Evolutionary conservation across 2,329 filamentous ascomycete species (phyloP).

Genomic region (Sordariomycetes sp.): DNA sequence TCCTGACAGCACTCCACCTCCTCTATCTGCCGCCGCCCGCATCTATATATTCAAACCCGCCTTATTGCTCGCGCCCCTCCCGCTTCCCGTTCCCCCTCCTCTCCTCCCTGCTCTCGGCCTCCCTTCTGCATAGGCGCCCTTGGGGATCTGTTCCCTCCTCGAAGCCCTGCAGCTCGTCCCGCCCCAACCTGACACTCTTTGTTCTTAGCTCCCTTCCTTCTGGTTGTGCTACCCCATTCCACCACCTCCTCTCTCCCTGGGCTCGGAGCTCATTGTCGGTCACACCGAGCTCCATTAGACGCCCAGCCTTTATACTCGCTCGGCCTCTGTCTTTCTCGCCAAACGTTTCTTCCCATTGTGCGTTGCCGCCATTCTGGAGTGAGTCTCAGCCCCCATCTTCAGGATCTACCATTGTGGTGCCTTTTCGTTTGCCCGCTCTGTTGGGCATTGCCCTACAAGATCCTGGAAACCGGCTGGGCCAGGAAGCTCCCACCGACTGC

Average conservation of each 20-base stretch:
- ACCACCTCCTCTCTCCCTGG: neutral
- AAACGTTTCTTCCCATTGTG: neutral
- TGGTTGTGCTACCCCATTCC: slow-evolving; percentile 1
- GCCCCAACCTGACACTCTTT: neutral
- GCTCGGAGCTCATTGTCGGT: neutral
- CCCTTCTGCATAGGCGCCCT: neutral
- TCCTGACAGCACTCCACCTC: slow-evolving; percentile 2
- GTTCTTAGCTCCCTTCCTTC: neutral
- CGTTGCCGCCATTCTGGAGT: neutral
- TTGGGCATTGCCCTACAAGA: neutral
- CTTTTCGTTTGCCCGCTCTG: neutral
- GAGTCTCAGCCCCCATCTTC: slow-evolving; percentile 1
- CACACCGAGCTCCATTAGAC: neutral
- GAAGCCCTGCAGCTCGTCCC: neutral
- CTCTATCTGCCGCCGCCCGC: neutral
- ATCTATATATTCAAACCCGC: slow-evolving; percentile 2
- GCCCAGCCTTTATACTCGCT: too few species aligned
- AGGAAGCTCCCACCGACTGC: neutral
- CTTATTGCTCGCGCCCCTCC: neutral
- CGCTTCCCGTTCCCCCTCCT: neutral
- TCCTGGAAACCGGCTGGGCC: neutral
- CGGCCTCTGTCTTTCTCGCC: too few species aligned
- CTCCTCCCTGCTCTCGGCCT: neutral
- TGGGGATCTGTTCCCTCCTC: neutral
- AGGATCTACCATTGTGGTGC: neutral